phyloP scores from a whole-genome alignment of 768 basidiomycete species.

The Lentinula detonsa region DNA sequence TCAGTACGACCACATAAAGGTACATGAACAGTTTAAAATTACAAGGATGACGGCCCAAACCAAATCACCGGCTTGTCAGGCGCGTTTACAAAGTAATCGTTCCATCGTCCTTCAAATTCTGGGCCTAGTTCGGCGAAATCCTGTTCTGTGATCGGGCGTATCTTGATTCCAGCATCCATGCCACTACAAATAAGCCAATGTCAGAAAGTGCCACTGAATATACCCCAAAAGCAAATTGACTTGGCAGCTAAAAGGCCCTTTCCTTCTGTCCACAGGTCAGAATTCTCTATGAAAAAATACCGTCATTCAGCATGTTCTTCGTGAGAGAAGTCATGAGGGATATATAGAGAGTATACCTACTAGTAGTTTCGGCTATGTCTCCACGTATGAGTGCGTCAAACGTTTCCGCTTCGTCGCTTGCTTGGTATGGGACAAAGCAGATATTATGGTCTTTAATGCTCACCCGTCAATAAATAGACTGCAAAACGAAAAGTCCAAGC shows the following conservation, averaged over 20 bases:
- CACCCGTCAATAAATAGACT: slow-evolving; percentile 1
- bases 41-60: slow-evolving; percentile 24
- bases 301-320: no score
- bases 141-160: slow-evolving; percentile 24
- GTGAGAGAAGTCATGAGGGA: neutral
- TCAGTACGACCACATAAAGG: neutral
- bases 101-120: slow-evolving; percentile 28
- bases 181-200: slow-evolving; percentile 16
- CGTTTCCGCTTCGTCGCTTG: slow-evolving; percentile 22
- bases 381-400: slow-evolving; percentile 24
- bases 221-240: neutral
- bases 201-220: neutral
- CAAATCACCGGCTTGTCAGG: slow-evolving; percentile 33
- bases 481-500: neutral
- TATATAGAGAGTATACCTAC: slow-evolving; percentile 12
- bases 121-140: slow-evolving; percentile 31
- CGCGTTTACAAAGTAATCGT: slow-evolving; percentile 23
- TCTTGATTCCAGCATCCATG: slow-evolving; percentile 31
- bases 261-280: neutral
- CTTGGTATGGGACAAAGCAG: slow-evolving; percentile 20
- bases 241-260: neutral
- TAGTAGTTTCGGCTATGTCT: slow-evolving; percentile 17
- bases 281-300: neutral
- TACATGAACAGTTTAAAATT: neutral
- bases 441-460: slow-evolving; percentile 18